These are phyloP conservation scores for Isatis lusitanica DNA, from an alignment of 441 rosid species.

Conservation along the genomic window DNA sequence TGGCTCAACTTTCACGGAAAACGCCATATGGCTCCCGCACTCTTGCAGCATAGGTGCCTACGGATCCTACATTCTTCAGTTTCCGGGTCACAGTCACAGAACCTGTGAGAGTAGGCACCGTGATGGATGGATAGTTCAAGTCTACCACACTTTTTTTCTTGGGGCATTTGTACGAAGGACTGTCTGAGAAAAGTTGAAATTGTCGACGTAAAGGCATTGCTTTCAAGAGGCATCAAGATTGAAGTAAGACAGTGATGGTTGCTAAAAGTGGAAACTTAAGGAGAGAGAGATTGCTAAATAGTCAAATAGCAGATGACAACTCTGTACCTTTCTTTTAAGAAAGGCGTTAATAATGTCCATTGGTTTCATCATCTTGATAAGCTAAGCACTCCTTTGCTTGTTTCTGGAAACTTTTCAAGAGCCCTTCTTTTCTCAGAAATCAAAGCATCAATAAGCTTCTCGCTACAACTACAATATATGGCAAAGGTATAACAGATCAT, in stretches of 20 bases:
- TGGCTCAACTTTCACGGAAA: slow-evolving; percentile 16
- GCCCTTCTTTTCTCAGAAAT: background rate
- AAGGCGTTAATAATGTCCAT: background rate
- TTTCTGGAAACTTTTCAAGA: slow-evolving; percentile 4
- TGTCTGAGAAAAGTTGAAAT: slow-evolving; percentile 29
- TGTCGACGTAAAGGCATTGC: background rate
- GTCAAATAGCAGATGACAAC: background rate
- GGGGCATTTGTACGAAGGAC: background rate
- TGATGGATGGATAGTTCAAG: slow-evolving; percentile 40
- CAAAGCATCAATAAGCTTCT: background rate
- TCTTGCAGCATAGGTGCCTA: background rate
- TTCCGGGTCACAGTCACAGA: slow-evolving; percentile 30
- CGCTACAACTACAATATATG: slow-evolving; percentile 3
- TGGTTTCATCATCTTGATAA: slow-evolving; percentile 1
- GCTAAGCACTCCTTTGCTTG: background rate
- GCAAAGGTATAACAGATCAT: slow-evolving; percentile 8
- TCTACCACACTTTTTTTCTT: background rate
- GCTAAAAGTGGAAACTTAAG: slow-evolving; percentile 7
- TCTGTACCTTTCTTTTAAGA: slow-evolving; percentile 8
- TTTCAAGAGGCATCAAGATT: background rate
- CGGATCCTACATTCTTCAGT: slow-evolving; percentile 26
- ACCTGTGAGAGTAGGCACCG: slow-evolving; percentile 35
- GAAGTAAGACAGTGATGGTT: background rate
- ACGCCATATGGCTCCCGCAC: slow-evolving; percentile 12
- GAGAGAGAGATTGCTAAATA: background rate